phyloP scores from a whole-genome alignment of 2,329 filamentous ascomycete genomes.

The Myriosclerotinia scirpicola region DNA sequence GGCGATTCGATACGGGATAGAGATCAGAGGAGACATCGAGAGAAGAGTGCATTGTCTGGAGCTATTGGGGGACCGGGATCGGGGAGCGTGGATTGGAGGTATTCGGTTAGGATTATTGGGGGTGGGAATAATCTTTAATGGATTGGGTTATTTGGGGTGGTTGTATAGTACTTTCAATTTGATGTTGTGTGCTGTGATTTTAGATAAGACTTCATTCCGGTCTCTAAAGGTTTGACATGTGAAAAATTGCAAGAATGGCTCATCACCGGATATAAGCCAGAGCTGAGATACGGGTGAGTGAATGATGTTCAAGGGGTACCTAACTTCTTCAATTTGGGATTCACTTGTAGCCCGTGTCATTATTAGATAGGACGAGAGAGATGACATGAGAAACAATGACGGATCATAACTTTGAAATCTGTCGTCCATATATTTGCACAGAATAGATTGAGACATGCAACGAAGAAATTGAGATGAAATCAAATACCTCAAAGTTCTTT shows the following conservation, averaged over 20 bases:
- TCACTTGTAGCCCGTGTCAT: background rate
- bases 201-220: too few relatives aligned
- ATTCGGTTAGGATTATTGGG: conserved; percentile 2
- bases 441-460: background rate
- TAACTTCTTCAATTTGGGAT: background rate
- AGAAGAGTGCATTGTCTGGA: background rate
- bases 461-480: background rate
- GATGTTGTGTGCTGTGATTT: too few relatives aligned
- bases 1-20: background rate
- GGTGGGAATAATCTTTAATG: background rate
- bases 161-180: too few relatives aligned
- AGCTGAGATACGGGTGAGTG: background rate
- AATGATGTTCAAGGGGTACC: background rate
- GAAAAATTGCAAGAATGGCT: too few relatives aligned
- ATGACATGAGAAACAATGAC: too few relatives aligned
- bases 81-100: background rate
- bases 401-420: background rate
- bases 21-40: background rate
- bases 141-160: background rate
- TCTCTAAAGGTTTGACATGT: too few relatives aligned
- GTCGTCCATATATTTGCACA: background rate
- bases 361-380: background rate
- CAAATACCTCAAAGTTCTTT: background rate
- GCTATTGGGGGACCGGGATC: background rate
- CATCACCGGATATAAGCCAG: too few relatives aligned